A percentile compares a stretch with the other conserved stretches of the same genome.
phyloP scores from a whole-genome alignment of 2,329 filamentous ascomycete species.

The Allantophomopsis lycopodina region DNA sequence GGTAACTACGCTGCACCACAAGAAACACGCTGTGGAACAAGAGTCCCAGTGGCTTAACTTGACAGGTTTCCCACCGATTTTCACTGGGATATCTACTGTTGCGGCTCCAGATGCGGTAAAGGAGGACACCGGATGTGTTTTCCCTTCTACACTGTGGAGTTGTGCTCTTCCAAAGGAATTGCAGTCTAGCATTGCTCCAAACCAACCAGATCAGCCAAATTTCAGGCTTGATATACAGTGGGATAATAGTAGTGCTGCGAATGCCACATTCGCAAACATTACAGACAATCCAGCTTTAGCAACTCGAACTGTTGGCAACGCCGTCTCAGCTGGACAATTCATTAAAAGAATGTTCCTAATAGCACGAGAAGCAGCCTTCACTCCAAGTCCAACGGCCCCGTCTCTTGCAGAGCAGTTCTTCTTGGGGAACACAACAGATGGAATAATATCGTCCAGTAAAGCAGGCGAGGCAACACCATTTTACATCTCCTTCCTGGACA shows the following conservation, averaged over 20 bases:
- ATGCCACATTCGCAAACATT: constrained; percentile 25
- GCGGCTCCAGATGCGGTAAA: constrained; percentile 55
- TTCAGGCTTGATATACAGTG: constrained; percentile 70
- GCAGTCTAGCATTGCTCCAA: constrained; percentile 48
- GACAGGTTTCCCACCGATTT: constrained; percentile 76
- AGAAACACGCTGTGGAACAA: constrained; percentile 17
- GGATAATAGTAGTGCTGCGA: constrained; percentile 40
- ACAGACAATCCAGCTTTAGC: constrained; percentile 12
- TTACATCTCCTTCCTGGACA: constrained; percentile 60
- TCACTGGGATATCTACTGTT: constrained; percentile 69
- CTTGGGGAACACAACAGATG: constrained; percentile 75
- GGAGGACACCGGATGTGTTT: constrained; percentile 55
- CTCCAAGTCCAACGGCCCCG: constrained; percentile 30
- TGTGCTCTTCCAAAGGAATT: constrained; percentile 72
- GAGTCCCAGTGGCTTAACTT: constrained; percentile 63
- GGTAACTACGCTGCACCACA: constrained; percentile 35
- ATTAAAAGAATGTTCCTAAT: constrained; percentile 15
- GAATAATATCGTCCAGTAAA: constrained; percentile 49
- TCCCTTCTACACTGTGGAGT: constrained; percentile 67
- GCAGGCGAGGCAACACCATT: constrained; percentile 81
- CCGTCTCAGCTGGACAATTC: constrained; percentile 18
- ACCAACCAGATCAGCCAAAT: constrained; percentile 55
- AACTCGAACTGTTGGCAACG: constrained; percentile 13
- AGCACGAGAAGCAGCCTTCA: constrained; percentile 22
- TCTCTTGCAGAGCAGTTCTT: constrained; percentile 56